Conservation (phyloP, 2,329 filamentous ascomycete species). For the Helicocarpus griseus region DNA sequence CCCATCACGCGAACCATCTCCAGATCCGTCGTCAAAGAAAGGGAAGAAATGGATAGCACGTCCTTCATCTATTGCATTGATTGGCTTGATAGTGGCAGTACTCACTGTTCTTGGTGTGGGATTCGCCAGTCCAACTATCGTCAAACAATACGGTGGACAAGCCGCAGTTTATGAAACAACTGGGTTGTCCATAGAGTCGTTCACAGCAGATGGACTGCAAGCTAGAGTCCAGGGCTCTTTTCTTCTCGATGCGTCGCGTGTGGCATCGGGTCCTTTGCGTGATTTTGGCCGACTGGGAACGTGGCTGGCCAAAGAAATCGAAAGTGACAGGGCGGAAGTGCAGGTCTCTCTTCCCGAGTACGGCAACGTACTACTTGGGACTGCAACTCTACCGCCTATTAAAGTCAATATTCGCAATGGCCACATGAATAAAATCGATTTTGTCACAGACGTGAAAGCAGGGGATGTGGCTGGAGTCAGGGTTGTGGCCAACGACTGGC, state of each 20-base stretch:
- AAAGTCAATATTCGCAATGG: slow-evolving; percentile 69
- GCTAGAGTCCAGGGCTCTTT: slow-evolving; percentile 77
- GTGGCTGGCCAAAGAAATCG: slow-evolving; percentile 67
- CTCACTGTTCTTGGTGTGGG: slow-evolving; percentile 64
- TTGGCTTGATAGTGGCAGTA: slow-evolving; percentile 52
- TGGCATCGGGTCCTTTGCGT: slow-evolving; percentile 60
- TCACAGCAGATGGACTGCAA: slow-evolving; percentile 67
- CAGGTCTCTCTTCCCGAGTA: slow-evolving; percentile 77
- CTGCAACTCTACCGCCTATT: slow-evolving; percentile 64
- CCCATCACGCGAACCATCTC: slow-evolving; percentile 13
- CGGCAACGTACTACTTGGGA: slow-evolving; percentile 65
- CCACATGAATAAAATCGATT: slow-evolving; percentile 65
- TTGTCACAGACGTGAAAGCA: slow-evolving; percentile 65
- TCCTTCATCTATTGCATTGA: slow-evolving; percentile 68
- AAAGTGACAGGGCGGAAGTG: slow-evolving; percentile 62
- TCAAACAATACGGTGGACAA: slow-evolving; percentile 78
- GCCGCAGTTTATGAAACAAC: slow-evolving; percentile 74
- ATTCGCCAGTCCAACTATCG: slow-evolving; percentile 69
- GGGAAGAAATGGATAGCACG: slow-evolving; percentile 44
- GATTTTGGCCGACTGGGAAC: slow-evolving; percentile 69
- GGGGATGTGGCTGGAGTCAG: slow-evolving; percentile 70
- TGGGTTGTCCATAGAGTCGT: slow-evolving; percentile 72
- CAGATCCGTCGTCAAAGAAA: slow-evolving; percentile 14
- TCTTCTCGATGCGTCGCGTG: slow-evolving; percentile 65
- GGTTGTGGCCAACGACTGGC: slow-evolving; percentile 75